Base-by-base conservation (phyloP, 139 green algal species). In the Tetraselmis chui region DNA sequence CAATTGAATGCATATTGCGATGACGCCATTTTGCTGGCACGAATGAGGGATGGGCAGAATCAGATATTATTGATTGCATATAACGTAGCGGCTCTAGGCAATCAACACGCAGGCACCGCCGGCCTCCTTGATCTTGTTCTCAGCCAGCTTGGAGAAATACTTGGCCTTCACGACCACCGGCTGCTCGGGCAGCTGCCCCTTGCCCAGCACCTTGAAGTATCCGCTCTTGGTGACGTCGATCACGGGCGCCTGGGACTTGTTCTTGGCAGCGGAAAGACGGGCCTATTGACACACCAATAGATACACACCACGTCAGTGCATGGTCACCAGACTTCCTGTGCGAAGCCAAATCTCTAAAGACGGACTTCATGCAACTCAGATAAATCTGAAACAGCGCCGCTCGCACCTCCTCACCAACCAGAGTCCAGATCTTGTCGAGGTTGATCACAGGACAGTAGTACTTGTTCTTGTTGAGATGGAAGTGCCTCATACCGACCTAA, bases 401-500 rank as follows among this genome's bases (percentile, higher is more conserved):
- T n/a, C 88, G 79, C 87, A 94, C 92, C 87, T 96, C 93, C 82
- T 96, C 90, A 76, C 95, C 95, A 29, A 98, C 88, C 58, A 99
- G 91, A 2, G 88, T 91, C 95, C 95, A 97, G 26, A 99, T 83
- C 92, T 98, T 99, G 93, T 99, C 97, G 67, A 98, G 85, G 92
- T 99, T 99, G 84, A 99, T 91, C 82, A 97, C 95, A 77, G 97
- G 97, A 88, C 91, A 95, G 93, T 94, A 85, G 92, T 95, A 98
- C 84, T 96, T 89, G 93, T 99, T 99, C 91, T 93, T 97, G 28
- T 87, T 88, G 84, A 96, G 87, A 86, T 99, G 93, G 93, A 98
- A 99, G 89, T 99, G 92, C 32, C 97, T 87, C 97, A 99, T 99
- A 91, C 97, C 97, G 31, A 99, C 96, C 93, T 97, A 85, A n/a